These are phyloP conservation scores for Neltuma alba DNA, from an alignment of 306 rosid species.

Conservation along the genomic window DNA sequence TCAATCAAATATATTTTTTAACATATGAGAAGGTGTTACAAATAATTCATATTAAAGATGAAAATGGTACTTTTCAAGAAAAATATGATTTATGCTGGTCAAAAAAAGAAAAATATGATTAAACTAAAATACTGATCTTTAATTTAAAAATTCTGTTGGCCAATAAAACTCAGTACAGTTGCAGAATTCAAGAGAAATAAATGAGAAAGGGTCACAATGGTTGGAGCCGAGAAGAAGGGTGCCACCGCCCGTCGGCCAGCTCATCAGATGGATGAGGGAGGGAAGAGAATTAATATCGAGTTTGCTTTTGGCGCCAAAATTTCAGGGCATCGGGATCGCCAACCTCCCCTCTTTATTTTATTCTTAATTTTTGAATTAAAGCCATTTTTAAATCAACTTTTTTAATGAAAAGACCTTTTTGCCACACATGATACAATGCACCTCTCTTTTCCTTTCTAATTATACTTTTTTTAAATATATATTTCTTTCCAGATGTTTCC, in stretches of 20 bases:
- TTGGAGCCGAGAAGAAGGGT: not conserved
- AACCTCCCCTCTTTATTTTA: not conserved
- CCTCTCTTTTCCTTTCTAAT: not conserved
- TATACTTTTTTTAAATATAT: not conserved
- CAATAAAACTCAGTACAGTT: too few relatives aligned
- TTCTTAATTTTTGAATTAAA: not conserved
- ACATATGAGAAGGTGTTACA: too few relatives aligned
- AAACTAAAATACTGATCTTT: too few relatives aligned
- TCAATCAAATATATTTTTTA: too few relatives aligned
- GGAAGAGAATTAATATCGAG: conserved; percentile 26
- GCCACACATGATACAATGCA: not conserved
- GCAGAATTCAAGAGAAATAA: not conserved
- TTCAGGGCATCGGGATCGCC: conserved; percentile 49
- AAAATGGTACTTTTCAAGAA: too few relatives aligned
- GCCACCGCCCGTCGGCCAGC: conserved; percentile 43
- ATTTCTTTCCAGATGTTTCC: not conserved
- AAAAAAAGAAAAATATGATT: too few relatives aligned
- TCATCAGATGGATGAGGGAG: not conserved
- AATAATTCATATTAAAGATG: too few relatives aligned
- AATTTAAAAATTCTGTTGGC: too few relatives aligned
- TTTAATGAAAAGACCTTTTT: not conserved
- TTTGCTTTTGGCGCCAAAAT: conserved; percentile 61
- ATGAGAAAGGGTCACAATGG: not conserved
- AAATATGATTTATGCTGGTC: too few relatives aligned
- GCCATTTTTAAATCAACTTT: not conserved